Evolutionary conservation across 306 rosid genomes (phyloP).

Genomic region (Rosa lucieae): DNA sequence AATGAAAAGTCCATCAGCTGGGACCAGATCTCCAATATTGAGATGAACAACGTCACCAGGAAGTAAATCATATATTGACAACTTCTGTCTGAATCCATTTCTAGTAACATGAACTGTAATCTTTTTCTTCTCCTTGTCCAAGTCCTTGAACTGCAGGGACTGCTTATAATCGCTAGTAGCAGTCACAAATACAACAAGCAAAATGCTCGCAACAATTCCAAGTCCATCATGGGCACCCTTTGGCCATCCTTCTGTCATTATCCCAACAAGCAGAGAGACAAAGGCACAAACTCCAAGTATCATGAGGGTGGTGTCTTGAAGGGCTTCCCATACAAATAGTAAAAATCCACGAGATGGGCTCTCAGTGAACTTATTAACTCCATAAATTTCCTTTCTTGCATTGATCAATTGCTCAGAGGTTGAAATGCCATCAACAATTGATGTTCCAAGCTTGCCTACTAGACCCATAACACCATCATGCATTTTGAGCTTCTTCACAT

Average conservation of each 20-base stretch:
- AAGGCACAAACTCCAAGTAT: conserved; percentile 85
- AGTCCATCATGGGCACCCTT: conserved; percentile 98
- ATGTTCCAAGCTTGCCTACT: conserved; percentile 61
- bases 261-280: conserved; percentile 82
- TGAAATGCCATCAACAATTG: conserved; percentile 53
- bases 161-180: conserved; percentile 93
- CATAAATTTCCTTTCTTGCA: conserved; percentile 69
- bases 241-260: conserved; percentile 95
- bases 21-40: conserved; percentile 90
- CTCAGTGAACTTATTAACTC: conserved; percentile 86
- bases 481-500: conserved; percentile 75
- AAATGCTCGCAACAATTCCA: conserved; percentile 98
- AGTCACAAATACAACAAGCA: conserved; percentile 95
- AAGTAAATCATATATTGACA: conserved; percentile 87
- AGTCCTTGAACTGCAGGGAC: conserved; percentile 94
- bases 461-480: conserved; percentile 73
- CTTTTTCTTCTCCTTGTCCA: conserved; percentile 94
- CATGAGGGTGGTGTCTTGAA: conserved; percentile 95
- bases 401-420: conserved; percentile 64
- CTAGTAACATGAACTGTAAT: conserved; percentile 79
- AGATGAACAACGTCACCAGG: conserved; percentile 96
- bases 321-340: conserved; percentile 96
- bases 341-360: conserved; percentile 76
- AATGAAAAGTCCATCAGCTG: conserved; percentile 95
- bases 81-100: conserved; percentile 82